Evolutionary conservation across 202 grass and related monocot species (phyloP).

Genomic region (Sporobolus alterniflorus): DNA sequence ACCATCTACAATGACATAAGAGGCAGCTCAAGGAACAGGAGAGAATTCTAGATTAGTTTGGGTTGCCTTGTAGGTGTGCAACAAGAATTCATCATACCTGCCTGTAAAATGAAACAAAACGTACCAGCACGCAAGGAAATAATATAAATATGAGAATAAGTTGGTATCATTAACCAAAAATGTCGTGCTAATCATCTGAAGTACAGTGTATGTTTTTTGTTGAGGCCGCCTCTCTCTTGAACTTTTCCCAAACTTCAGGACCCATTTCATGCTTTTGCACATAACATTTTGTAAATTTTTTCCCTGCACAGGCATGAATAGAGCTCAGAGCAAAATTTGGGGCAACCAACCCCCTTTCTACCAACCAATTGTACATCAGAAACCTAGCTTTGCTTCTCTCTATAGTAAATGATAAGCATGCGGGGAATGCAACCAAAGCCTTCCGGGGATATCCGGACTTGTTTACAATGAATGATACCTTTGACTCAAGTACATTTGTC

Average conservation of each 20-base stretch:
- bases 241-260: constrained; percentile 53
- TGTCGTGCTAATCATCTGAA: constrained; percentile 14
- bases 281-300: constrained; percentile 29
- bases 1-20: neutral
- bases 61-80: neutral
- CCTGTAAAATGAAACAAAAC: neutral
- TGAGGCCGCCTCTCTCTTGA: constrained; percentile 42
- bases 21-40: neutral
- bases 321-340: constrained; percentile 51
- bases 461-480: constrained; percentile 64
- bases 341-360: constrained; percentile 37
- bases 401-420: constrained; percentile 57
- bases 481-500: constrained; percentile 52
- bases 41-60: neutral
- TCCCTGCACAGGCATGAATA: constrained; percentile 60
- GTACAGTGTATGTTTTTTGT: constrained; percentile 17
- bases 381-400: constrained; percentile 61
- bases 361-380: constrained; percentile 69
- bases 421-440: constrained; percentile 47
- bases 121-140: neutral
- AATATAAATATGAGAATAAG: neutral
- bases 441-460: constrained; percentile 52
- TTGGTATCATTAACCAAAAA: neutral
- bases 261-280: constrained; percentile 46
- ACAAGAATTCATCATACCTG: neutral